Base-by-base conservation (phyloP, 1,284 basidiomycete genomes). In the Cystobasidium pallidum region DNA sequence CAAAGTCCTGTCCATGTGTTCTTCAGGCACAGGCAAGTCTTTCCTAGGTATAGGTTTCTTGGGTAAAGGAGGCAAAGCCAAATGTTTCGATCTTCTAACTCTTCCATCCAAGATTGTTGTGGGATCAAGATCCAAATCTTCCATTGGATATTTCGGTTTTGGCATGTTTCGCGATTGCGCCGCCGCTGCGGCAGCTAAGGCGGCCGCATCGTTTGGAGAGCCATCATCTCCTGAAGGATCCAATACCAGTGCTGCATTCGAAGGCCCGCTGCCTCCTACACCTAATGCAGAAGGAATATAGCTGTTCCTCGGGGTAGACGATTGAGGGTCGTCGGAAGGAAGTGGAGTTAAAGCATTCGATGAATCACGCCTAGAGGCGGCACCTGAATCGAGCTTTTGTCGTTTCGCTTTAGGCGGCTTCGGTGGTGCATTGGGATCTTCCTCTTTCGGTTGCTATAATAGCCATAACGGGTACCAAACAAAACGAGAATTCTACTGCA, bases 381-480 rank as follows among this genome's bases (percentile, higher is more conserved):
- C 91, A 92, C 84, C 89, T 91, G 83, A 91, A 92, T 90, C 89
- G n/a, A 85, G 85, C 74, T 89, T 88, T 67, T 85, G 83, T 77
- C 87, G 86, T 76, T 88, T 87, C 72, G 85, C 84, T 75, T 81
- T 80, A 61, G 80, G 74, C 75, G 64, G 76, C 77, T 81, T 82
- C 82, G 61, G 81, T 82, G 83, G 59, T 74, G 74, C 62, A 73
- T 76, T 49, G 64, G 75, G 39, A 51, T 64, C 62, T 21, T 64
- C 62, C 24, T 64, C 62, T 64, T 51, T 64, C 34, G 62, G 49
- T 32, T 72, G 61, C 39, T 47, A 8, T 3, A 28, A 47, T 11
- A 36, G 34, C 17, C 21, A 39, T n/a, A 49, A 19, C 26, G 39
- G 19, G 21, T 1, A 64, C 13, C 10, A 54, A 11, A 26, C 13